A percentile compares a stretch with the other conserved stretches of the same genome.
phyloP scores from a whole-genome alignment of 495 filamentous ascomycete genomes.

The Bryoglossum gracile region DNA sequence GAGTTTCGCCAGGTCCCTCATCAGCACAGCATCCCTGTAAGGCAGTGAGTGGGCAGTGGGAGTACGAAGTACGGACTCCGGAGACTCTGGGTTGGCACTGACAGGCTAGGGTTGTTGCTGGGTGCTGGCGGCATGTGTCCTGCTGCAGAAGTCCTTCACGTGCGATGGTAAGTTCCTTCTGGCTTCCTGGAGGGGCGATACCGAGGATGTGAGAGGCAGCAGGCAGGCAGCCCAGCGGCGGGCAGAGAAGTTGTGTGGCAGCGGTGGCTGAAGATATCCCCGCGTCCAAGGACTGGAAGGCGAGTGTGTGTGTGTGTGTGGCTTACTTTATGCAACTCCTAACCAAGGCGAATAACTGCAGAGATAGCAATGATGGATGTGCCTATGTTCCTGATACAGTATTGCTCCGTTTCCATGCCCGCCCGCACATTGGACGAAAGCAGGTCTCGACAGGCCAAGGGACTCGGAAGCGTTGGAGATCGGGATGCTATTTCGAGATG shows the following conservation, averaged over 20 bases:
- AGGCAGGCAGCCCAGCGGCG: conserved; percentile 3
- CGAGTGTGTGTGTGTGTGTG: too few species aligned
- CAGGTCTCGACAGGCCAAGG: background rate
- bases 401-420: conserved; percentile 2
- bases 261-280: background rate
- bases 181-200: background rate
- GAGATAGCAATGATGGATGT: too few species aligned
- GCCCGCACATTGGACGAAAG: conserved; percentile 11
- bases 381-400: too few species aligned
- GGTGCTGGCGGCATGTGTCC: too few species aligned
- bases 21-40: background rate
- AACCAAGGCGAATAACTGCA: too few species aligned
- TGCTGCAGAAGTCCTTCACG: too few species aligned
- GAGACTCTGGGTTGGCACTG: too few species aligned
- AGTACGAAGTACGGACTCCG: background rate
- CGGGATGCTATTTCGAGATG: conserved; percentile 18
- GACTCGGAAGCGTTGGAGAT: background rate
- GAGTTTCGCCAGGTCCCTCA: conserved; percentile 1
- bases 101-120: too few species aligned
- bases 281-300: background rate
- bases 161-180: background rate
- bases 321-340: too few species aligned
- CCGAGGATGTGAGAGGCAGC: conserved; percentile 10
- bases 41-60: background rate
- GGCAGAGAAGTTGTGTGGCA: background rate